Percentiles rank a stretch among this genome's conserved stretches.
These are phyloP conservation scores for Neurospora sp. DNA, from an alignment of 495 filamentous ascomycete genomes.

Conservation along the genomic window DNA sequence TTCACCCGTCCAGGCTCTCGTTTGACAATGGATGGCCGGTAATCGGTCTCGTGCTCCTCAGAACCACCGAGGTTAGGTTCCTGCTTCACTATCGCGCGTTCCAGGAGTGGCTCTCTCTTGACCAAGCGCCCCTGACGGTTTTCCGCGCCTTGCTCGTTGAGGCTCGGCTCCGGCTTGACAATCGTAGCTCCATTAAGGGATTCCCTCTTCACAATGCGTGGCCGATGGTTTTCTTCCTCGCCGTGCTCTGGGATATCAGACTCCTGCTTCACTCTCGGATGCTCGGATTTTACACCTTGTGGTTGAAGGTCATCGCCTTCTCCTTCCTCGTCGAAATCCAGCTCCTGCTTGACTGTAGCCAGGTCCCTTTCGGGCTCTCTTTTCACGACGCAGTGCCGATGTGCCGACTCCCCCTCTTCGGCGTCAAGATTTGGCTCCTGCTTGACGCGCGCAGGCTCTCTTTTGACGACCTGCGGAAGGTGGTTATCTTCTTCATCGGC, in stretches of 20 bases:
- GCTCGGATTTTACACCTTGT: background rate
- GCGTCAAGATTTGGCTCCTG: background rate
- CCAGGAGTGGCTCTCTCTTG: background rate
- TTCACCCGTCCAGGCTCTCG: background rate
- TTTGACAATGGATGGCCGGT: background rate
- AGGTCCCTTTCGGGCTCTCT: background rate
- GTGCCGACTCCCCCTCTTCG: background rate
- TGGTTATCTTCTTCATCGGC: background rate
- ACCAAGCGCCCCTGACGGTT: background rate
- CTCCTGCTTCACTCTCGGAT: background rate
- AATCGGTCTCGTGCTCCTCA: background rate
- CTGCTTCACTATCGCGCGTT: background rate
- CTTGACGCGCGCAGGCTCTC: background rate
- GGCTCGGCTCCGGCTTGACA: background rate
- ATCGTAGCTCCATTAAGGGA: background rate
- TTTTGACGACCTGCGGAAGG: background rate
- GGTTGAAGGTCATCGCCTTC: background rate
- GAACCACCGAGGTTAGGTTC: background rate
- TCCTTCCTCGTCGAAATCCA: background rate
- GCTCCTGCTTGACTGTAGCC: background rate
- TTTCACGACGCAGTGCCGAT: background rate
- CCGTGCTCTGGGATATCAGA: background rate
- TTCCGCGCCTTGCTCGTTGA: background rate
- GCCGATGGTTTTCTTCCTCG: background rate
- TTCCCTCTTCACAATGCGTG: background rate